These are phyloP conservation scores for Meyerozyma guilliermondii DNA, from an alignment of 1,139 yeast genomes.

Conservation along the genomic window DNA sequence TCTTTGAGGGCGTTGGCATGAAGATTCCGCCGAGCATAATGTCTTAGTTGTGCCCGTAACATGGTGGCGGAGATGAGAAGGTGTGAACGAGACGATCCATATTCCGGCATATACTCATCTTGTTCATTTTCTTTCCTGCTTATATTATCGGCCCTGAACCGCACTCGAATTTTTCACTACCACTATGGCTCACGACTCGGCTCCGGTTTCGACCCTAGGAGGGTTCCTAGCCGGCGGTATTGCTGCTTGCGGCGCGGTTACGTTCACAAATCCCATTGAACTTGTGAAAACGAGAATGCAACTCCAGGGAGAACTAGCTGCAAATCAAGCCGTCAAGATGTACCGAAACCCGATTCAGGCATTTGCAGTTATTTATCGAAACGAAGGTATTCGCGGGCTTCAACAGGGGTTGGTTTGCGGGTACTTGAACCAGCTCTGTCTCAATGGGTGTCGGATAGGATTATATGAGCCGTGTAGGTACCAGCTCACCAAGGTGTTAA, in stretches of 20 bases:
- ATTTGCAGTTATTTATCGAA: slow-evolving; percentile 60
- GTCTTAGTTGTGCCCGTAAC: not conserved
- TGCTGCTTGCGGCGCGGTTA: slow-evolving; percentile 98
- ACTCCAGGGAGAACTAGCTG: slow-evolving; percentile 83
- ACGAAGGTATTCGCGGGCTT: slow-evolving; percentile 83
- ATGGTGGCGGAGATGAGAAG: not conserved
- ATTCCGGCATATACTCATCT: not conserved
- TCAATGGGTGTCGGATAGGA: slow-evolving; percentile 92
- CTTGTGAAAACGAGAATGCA: slow-evolving; percentile 94
- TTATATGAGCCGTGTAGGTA: slow-evolving; percentile 84
- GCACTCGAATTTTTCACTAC: not conserved
- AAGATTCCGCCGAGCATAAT: not conserved
- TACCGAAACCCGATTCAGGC: slow-evolving; percentile 90
- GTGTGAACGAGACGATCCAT: too few species aligned
- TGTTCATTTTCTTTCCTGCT: not conserved
- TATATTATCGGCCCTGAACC: not conserved
- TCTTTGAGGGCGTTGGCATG: slow-evolving; percentile 3
- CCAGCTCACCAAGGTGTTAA: slow-evolving; percentile 48
- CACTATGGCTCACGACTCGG: not conserved
- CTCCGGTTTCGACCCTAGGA: slow-evolving; percentile 57
- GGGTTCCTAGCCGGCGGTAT: slow-evolving; percentile 91
- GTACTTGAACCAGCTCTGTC: slow-evolving; percentile 80
- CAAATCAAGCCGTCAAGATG: slow-evolving; percentile 41
- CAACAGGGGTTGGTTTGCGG: slow-evolving; percentile 87
- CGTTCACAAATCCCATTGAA: slow-evolving; percentile 94